A percentile compares a stretch with the other conserved stretches of the same genome.
Conservation (phyloP, 176 grass and related monocot genomes). For the Juncus effusus region DNA sequence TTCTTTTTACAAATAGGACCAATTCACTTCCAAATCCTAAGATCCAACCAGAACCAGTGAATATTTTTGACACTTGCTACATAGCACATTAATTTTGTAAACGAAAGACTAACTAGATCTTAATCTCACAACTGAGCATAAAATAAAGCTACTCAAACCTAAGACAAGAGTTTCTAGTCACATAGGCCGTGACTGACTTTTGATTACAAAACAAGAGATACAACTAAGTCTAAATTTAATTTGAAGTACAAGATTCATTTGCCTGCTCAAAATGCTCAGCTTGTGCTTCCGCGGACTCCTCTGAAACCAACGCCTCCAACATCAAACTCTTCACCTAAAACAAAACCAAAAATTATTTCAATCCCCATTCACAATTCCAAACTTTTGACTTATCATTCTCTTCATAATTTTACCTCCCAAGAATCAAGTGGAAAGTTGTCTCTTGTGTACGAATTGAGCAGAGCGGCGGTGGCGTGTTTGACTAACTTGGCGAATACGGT, state of each 20-base stretch:
- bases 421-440: constrained; percentile 62
- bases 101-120: too few relatives aligned
- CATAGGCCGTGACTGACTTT: constrained; percentile 1
- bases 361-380: neutral
- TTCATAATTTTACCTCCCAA: constrained; percentile 47
- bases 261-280: constrained; percentile 76
- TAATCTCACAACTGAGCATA: too few relatives aligned
- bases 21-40: too few relatives aligned
- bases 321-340: constrained; percentile 63
- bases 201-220: constrained; percentile 5
- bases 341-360: neutral
- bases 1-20: too few relatives aligned
- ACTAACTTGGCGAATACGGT: constrained; percentile 61
- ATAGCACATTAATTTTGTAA: too few relatives aligned
- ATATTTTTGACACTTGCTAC: too few relatives aligned
- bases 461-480: constrained; percentile 73
- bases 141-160: too few relatives aligned
- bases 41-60: too few relatives aligned
- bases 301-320: constrained; percentile 67
- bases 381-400: neutral
- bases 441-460: constrained; percentile 74
- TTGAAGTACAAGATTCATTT: constrained; percentile 57
- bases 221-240: neutral
- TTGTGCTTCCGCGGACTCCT: constrained; percentile 55
- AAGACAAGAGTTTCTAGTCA: neutral